Conservation (phyloP, 345 rosid genomes). For the thale cress (Arabidopsis thaliana) region DNA sequence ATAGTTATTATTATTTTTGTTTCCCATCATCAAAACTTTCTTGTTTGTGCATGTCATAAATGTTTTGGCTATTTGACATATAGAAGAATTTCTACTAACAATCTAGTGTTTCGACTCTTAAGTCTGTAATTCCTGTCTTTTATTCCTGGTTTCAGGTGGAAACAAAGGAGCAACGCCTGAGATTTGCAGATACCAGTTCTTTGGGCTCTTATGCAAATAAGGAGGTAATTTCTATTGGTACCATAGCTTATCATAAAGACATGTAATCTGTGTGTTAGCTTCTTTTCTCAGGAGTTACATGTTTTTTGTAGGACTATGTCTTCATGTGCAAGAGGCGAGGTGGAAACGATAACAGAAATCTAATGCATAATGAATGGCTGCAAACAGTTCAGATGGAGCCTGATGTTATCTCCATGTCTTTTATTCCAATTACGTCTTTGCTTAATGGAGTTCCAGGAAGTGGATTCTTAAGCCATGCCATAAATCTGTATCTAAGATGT, state of each 20-base stretch:
- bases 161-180: conserved; percentile 76
- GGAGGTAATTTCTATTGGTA: conserved; percentile 59
- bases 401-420: conserved; percentile 89
- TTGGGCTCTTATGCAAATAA: conserved; percentile 84
- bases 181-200: conserved; percentile 72
- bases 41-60: not conserved
- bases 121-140: not conserved
- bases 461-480: conserved; percentile 96
- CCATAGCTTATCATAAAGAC: conserved; percentile 5
- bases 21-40: not conserved
- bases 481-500: conserved; percentile 94
- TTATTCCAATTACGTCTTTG: conserved; percentile 88
- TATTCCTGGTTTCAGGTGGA: conserved; percentile 60
- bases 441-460: conserved; percentile 93
- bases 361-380: conserved; percentile 84
- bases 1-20: not conserved
- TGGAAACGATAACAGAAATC: conserved; percentile 66
- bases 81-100: conserved; percentile 6
- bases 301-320: conserved; percentile 63
- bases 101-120: conserved; percentile 9
- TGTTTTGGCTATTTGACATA: not conserved
- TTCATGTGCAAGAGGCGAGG: conserved; percentile 90
- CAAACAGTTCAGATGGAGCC: conserved; percentile 90
- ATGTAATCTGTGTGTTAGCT: conserved; percentile 5
- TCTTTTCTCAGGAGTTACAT: conserved; percentile 19